These are phyloP conservation scores for Saksenaea oblongispora DNA, from an alignment of 371 early-diverging fungal genomes.

Conservation along the genomic window DNA sequence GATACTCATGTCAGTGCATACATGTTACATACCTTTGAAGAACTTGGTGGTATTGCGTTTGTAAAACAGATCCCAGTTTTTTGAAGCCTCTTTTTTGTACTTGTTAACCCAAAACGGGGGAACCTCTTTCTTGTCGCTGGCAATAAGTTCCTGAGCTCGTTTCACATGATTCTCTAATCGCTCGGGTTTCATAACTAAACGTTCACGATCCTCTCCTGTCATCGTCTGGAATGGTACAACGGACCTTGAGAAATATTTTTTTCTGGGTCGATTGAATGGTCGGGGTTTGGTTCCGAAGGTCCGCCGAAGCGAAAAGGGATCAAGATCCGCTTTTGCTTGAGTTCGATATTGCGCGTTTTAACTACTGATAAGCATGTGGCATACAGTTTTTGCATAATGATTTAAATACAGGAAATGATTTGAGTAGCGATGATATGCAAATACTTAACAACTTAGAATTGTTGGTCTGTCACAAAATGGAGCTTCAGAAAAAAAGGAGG, in stretches of 20 bases:
- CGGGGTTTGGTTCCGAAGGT: neutral
- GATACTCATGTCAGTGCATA: neutral
- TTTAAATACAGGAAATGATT: too few relatives aligned
- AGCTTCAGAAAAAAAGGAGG: too few relatives aligned
- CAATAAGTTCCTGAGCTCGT: conserved; percentile 64
- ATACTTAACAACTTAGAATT: too few relatives aligned
- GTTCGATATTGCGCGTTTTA: too few relatives aligned
- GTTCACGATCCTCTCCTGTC: conserved; percentile 24
- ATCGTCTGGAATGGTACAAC: neutral
- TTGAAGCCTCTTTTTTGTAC: conserved; percentile 81
- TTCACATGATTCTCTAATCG: conserved; percentile 51
- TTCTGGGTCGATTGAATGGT: neutral
- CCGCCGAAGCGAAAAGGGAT: neutral
- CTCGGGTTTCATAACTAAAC: conserved; percentile 35
- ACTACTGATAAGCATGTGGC: too few relatives aligned
- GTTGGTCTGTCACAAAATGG: too few relatives aligned
- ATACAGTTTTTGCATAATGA: too few relatives aligned
- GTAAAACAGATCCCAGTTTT: conserved; percentile 90
- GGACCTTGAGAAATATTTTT: neutral
- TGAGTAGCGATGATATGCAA: too few relatives aligned
- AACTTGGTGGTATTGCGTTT: conserved; percentile 90
- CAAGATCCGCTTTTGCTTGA: too few relatives aligned
- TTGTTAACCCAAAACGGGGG: conserved; percentile 81
- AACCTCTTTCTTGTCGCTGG: conserved; percentile 64
- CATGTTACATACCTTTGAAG: conserved; percentile 65